A percentile compares a stretch with the other conserved stretches of the same genome.
Evolutionary conservation across 2,329 filamentous ascomycete species (phyloP).

Genomic region (Exutisphaerella laricina): DNA sequence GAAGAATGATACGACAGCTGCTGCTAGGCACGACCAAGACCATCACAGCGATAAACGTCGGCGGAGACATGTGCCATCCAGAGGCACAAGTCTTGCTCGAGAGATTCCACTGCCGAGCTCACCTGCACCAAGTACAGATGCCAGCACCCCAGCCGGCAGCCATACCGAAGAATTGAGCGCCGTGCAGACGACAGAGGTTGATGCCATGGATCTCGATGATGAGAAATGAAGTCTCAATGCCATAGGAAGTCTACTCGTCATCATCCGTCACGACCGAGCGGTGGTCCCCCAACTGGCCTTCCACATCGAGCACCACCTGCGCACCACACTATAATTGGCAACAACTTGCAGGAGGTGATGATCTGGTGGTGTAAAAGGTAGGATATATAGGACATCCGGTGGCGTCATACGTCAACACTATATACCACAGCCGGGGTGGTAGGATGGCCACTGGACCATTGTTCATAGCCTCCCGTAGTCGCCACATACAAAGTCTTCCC

Average conservation of each 20-base stretch:
- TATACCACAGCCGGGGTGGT: slow-evolving; percentile 1
- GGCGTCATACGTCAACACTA: background rate
- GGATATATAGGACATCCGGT: too few species aligned
- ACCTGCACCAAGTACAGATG: slow-evolving; percentile 7
- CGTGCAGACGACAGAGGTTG: background rate
- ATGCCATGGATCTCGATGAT: slow-evolving; percentile 17
- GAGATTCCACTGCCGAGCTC: slow-evolving; percentile 11
- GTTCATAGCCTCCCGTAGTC: slow-evolving; percentile 1
- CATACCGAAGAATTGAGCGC: slow-evolving; percentile 4
- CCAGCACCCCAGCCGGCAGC: slow-evolving; percentile 8
- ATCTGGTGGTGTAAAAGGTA: too few species aligned
- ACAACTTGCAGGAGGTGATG: too few species aligned
- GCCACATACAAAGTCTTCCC: background rate
- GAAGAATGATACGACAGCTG: slow-evolving; percentile 40
- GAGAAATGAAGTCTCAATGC: slow-evolving; percentile 8
- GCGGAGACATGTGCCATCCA: too few species aligned
- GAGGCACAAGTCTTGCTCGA: slow-evolving; percentile 31
- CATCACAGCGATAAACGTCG: slow-evolving; percentile 36
- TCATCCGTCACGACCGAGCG: too few species aligned
- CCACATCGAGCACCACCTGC: too few species aligned
- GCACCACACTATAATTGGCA: too few species aligned
- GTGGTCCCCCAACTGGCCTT: too few species aligned
- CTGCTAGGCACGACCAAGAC: slow-evolving; percentile 38
- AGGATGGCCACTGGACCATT: background rate
- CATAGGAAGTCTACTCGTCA: too few species aligned